Evolutionary conservation across 1,284 basidiomycete species (phyloP).

Genomic region (Leccinum subfulvum): DNA sequence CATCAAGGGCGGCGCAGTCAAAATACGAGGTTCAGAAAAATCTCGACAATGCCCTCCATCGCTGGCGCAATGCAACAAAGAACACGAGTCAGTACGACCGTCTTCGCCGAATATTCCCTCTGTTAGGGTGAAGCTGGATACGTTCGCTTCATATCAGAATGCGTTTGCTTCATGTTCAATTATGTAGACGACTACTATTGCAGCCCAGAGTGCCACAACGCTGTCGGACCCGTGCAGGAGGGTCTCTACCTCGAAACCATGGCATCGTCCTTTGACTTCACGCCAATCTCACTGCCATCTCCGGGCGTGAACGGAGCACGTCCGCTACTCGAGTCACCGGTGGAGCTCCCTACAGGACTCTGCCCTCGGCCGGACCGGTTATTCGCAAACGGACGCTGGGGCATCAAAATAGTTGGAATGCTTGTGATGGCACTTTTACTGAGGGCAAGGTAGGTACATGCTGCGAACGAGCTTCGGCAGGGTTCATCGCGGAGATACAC

Average conservation of each 20-base stretch:
- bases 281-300: constrained; percentile 69
- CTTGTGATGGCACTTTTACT: constrained; percentile 9
- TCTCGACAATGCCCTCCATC: too few species aligned
- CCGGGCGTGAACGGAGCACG: constrained; percentile 67
- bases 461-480: constrained; percentile 15
- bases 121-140: too few species aligned
- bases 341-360: constrained; percentile 71
- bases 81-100: too few species aligned
- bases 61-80: too few species aligned
- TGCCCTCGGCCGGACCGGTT: constrained; percentile 40
- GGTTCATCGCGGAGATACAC: constrained; percentile 12
- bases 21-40: too few species aligned
- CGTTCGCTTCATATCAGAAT: too few species aligned
- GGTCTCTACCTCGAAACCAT: constrained; percentile 5
- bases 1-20: too few species aligned
- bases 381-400: constrained; percentile 50
- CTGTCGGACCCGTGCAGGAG: too few species aligned
- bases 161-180: too few species aligned
- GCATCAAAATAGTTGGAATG: constrained; percentile 20
- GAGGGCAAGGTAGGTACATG: constrained; percentile 12
- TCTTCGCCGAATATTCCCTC: too few species aligned
- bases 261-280: constrained; percentile 28
- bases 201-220: too few species aligned
- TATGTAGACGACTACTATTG: too few species aligned
- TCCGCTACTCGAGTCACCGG: constrained; percentile 74